phyloP scores from a whole-genome alignment of 2,329 filamentous ascomycete species.

The Chaetomiaceae sp. region DNA sequence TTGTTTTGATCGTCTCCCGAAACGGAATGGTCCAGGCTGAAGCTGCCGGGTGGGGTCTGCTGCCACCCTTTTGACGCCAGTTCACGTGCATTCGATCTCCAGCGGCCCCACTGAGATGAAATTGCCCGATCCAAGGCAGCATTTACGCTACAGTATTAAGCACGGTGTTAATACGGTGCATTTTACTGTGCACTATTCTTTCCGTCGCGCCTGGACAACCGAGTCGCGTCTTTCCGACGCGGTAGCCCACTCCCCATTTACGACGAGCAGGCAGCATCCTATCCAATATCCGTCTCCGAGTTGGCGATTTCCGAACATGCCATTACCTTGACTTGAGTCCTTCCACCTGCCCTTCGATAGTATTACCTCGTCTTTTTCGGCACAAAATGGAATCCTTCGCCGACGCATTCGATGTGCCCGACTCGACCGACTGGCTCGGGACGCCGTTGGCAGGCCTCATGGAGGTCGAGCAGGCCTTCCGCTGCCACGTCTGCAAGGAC shows the following conservation, averaged over 20 bases:
- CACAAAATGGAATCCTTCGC: slow-evolving; percentile 19
- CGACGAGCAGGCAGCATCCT: no score
- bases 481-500: slow-evolving; percentile 97
- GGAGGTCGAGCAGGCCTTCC: slow-evolving; percentile 75
- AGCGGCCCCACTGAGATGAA: slow-evolving; percentile 3
- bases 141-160: neutral
- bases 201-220: neutral
- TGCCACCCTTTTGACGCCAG: slow-evolving; percentile 16
- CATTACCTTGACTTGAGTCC: neutral
- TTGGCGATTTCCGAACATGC: neutral
- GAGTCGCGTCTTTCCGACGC: neutral
- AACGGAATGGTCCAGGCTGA: slow-evolving; percentile 22
- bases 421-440: slow-evolving; percentile 79
- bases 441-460: slow-evolving; percentile 65
- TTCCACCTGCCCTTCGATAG: neutral
- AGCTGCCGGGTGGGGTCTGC: slow-evolving; percentile 17
- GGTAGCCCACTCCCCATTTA: neutral
- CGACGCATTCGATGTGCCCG: slow-evolving; percentile 48
- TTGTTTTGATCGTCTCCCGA: slow-evolving; percentile 29
- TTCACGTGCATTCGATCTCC: slow-evolving; percentile 21
- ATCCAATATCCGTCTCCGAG: no score
- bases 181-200: neutral
- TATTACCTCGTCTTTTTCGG: neutral
- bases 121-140: neutral
- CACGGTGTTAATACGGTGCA: neutral